phyloP scores from a whole-genome alignment of 192 early-diverging fungal species.

The Irineochytrium annulatum region DNA sequence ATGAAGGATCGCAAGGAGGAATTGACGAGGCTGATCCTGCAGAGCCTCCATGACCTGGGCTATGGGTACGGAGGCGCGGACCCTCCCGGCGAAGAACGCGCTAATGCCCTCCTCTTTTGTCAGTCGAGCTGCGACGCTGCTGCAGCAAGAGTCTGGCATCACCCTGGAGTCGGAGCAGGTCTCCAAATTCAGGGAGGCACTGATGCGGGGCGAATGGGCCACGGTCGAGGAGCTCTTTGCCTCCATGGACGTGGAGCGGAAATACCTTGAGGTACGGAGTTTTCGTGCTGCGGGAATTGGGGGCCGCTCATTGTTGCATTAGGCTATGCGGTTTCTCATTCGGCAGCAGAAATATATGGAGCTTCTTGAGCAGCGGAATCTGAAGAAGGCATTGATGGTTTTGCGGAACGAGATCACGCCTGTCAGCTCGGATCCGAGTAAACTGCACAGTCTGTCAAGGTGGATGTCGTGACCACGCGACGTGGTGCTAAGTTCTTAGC shows the following conservation, averaged over 20 bases:
- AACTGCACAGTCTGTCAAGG: conserved; percentile 75
- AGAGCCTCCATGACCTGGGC: conserved; percentile 78
- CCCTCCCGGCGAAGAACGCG: neutral
- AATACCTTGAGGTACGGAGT: conserved; percentile 13
- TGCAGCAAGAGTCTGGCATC: conserved; percentile 79
- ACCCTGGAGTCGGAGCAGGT: conserved; percentile 70
- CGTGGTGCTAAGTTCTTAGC: conserved; percentile 29
- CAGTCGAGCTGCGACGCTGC: conserved; percentile 60
- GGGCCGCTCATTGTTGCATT: neutral
- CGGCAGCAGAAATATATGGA: conserved; percentile 91
- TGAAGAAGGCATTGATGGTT: conserved; percentile 69
- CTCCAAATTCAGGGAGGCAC: conserved; percentile 61
- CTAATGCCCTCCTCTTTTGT: conserved; percentile 3
- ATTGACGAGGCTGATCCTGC: conserved; percentile 82
- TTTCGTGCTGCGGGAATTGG: neutral
- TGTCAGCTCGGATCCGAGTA: conserved; percentile 60
- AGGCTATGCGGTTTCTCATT: conserved; percentile 65
- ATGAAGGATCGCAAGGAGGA: no score
- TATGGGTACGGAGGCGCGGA: conserved; percentile 46
- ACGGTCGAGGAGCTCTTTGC: conserved; percentile 57
- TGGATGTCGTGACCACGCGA: conserved; percentile 16
- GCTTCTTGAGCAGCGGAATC: conserved; percentile 64
- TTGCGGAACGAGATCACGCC: conserved; percentile 78
- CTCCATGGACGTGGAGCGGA: conserved; percentile 21
- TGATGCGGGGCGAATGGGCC: conserved; percentile 77